Conservation (phyloP, 257 asterid genomes). For the Henckelia pumila region DNA sequence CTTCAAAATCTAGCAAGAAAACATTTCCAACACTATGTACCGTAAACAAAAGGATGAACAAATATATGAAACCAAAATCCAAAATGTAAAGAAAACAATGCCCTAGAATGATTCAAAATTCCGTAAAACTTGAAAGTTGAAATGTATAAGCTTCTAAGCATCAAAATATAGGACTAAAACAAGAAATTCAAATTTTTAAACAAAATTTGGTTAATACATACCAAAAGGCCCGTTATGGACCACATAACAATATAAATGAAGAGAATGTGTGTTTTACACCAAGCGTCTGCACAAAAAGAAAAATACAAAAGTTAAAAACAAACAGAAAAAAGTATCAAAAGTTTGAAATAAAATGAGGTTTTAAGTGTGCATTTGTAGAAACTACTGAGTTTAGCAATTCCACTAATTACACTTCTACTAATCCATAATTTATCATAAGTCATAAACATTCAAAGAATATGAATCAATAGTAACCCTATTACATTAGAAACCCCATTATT, state of each 20-base stretch:
- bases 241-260: constrained; percentile 99
- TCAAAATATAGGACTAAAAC: constrained; percentile 16
- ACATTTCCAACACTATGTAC: not conserved
- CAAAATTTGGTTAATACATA: constrained; percentile 39
- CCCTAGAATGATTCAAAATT: not conserved
- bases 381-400: no score
- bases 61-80: not conserved
- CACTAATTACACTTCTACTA: no score
- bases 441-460: no score
- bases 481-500: no score
- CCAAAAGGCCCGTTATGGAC: constrained; percentile 99
- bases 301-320: constrained; percentile 30
- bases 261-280: constrained; percentile 95
- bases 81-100: not conserved
- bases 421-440: no score
- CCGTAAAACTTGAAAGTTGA: constrained; percentile 4
- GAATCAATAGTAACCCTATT: no score
- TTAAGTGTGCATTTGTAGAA: not conserved
- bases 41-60: not conserved
- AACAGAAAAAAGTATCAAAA: constrained; percentile 17
- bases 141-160: constrained; percentile 20
- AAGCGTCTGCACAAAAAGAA: constrained; percentile 75
- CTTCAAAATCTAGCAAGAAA: not conserved
- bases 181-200: constrained; percentile 4
- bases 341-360: not conserved